Base-by-base conservation (phyloP, 139 green algal species). In the Asterochloris sp. region DNA sequence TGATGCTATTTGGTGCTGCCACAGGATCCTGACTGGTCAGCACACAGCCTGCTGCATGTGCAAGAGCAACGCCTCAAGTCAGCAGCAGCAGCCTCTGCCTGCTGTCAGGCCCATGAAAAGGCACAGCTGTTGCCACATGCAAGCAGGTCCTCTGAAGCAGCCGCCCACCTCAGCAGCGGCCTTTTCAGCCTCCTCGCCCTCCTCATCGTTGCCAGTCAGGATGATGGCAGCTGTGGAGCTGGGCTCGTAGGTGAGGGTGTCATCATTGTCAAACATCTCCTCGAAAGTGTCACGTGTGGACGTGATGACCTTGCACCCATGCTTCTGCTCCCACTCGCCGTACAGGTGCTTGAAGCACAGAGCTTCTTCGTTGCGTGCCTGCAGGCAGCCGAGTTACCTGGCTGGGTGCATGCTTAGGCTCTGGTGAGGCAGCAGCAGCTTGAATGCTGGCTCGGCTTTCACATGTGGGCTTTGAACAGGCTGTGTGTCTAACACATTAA, bases 261-360 rank as follows among this genome's bases (percentile, higher is more conserved):
- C 86, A 81, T 97, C 94, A 71, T 93, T 91, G 73, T 97, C 94
- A 88, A 96, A 97, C 62, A 95, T 93, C 74, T 96, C 92, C 61
- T 79, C 68, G 60, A 95, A 95, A 19, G 85, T 84, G 61, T 83
- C 86, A 0, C 81, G 78, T 13, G 89, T 95, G 78, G 86, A 90
- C 38, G 88, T 91, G 47, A 89, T 78, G 28, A 93, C 86, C 17
- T 88, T 88, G 76, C 87, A 87, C 62, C 76, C 75, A 27, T 84
- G 78, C 38, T 80, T 13, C 71, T 83, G 10, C 62, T 85, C 80
- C 93, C 93, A 97, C 21, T 78, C 47, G 15, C 90, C 86, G 24
- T 90, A 94, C 21, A 69, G 47, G 23, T 93, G 88, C 16, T 75
- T 74, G 80, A 90, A 94, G 69, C 76, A 86, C n/a, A 96, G 66